Base-by-base conservation (phyloP, 768 basidiomycete genomes). In the Lentinula sp. region DNA sequence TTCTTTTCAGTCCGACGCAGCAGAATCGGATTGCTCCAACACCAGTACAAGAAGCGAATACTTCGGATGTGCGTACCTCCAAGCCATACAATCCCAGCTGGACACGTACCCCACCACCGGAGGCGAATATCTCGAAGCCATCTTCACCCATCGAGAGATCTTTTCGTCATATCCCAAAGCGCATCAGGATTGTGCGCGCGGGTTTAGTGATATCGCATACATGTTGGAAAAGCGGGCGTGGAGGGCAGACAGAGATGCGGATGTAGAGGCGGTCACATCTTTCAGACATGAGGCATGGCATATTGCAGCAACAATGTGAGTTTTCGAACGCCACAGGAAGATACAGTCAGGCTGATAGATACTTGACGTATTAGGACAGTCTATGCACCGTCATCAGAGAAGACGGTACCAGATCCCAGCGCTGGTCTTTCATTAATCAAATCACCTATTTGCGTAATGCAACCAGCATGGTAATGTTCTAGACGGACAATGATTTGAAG, bases 71-170 rank as follows among this genome's bases (percentile, higher is more conserved):
- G 83, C 78, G 56, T 86, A 83, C 70, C 80, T 88, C 52, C 82
- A 82, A 70, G 74, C 79, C 64, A 79, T 87, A 65, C 82, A 80
- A 65, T 76, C 77, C 59, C 85, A 84, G 61, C 69, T 87, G 71
- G 80, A 79, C 65, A 75, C 71, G 48, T 81, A 74, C 63, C 70
- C 70, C 59, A 89, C 86, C 59, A 87, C 86, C 51, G 79, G 81
- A 74, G 89, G 88, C 66, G 88, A 82, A 61, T 92, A 90, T 68
- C 81, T 92, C 72, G 89, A 92, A 68, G 78, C 81, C 56, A 85
- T 92, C 66, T 88, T 90, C 73, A 84, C 84, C 0, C 89, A 92
- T 74, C 88, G 89, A 68, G 84, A 87, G 69, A 82, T 87, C 40
- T 77, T 86, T 63, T 75, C 73, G 63, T 81, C 85, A 9, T 85